Evolutionary conservation across 2,329 filamentous ascomycete species (phyloP).

Genomic region (Myrmaecium sp.): DNA sequence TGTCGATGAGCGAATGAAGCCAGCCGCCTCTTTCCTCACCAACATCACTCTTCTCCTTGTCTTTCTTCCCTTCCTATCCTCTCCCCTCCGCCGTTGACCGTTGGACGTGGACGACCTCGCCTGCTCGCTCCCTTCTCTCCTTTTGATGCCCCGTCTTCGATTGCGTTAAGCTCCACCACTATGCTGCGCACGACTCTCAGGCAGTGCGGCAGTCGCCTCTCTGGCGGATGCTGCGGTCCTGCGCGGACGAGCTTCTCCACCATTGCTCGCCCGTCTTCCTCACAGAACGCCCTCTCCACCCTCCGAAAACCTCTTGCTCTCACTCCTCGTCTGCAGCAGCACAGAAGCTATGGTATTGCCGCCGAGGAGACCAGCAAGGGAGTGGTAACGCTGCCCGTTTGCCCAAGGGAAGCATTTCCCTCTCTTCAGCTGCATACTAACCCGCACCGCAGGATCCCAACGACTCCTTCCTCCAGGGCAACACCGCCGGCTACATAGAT

Average conservation of each 20-base stretch:
- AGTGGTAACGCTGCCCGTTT: conserved; percentile 32
- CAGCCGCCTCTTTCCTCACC: too few species aligned
- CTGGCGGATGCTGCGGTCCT: conserved; percentile 34
- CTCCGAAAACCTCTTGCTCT: conserved; percentile 30
- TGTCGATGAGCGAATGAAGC: too few species aligned
- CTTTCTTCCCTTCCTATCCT: not conserved
- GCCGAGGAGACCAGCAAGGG: conserved; percentile 42
- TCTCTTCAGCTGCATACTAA: conserved; percentile 10
- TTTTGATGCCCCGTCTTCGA: conserved; percentile 16
- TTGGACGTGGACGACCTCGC: conserved; percentile 6
- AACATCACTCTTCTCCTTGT: too few species aligned
- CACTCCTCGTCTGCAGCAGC: conserved; percentile 26
- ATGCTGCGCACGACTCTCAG: conserved; percentile 59
- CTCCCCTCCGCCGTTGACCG: conserved; percentile 1
- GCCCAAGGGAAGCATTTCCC: conserved; percentile 6
- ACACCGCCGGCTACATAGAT: conserved; percentile 96
- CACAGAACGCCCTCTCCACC: too few species aligned
- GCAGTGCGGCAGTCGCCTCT: conserved; percentile 47
- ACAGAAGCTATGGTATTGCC: conserved; percentile 40
- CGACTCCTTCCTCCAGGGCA: conserved; percentile 92
- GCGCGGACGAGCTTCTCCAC: conserved; percentile 26
- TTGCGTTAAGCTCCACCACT: conserved; percentile 23
- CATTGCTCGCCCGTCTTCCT: conserved; percentile 25
- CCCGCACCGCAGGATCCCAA: conserved; percentile 49
- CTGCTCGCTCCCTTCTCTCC: conserved; percentile 7